Conservation (phyloP, 495 filamentous ascomycete species). For the Daldinia grandis region DNA sequence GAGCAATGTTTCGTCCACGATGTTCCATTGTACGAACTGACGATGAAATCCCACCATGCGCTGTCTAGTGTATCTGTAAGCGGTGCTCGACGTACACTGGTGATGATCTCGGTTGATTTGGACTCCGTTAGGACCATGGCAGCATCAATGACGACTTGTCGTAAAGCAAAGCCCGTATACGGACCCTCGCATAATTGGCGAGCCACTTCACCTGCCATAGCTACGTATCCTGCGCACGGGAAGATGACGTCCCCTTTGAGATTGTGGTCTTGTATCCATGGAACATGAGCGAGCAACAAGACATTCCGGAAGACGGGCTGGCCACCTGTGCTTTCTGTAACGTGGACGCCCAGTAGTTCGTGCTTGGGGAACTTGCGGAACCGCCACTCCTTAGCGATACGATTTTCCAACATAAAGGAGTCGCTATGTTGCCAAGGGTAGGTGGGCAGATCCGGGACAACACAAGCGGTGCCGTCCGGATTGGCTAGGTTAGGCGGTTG, state of each 20-base stretch:
- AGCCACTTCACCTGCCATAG: background rate
- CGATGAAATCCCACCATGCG: conserved; percentile 54
- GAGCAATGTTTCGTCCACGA: conserved; percentile 53
- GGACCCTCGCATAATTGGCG: background rate
- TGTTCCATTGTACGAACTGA: conserved; percentile 45
- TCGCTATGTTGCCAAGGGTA: conserved; percentile 61
- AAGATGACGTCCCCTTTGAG: background rate
- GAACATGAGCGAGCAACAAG: background rate
- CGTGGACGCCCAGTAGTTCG: conserved; percentile 52
- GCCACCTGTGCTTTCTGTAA: background rate
- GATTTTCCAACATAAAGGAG: conserved; percentile 53
- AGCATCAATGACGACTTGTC: background rate
- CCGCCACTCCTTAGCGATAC: conserved; percentile 47
- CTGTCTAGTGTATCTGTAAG: conserved; percentile 50
- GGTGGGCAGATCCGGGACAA: conserved; percentile 53
- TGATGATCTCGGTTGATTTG: conserved; percentile 34
- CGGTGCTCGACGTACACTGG: conserved; percentile 41
- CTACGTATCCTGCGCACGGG: background rate
- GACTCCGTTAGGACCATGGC: background rate
- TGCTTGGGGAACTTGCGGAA: conserved; percentile 37
- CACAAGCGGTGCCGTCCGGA: background rate
- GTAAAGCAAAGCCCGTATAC: background rate
- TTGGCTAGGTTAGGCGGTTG: conserved; percentile 16
- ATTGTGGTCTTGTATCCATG: background rate
- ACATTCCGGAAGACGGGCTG: background rate